Base-by-base conservation (phyloP, 257 asterid species). In the Perilla frutescens region DNA sequence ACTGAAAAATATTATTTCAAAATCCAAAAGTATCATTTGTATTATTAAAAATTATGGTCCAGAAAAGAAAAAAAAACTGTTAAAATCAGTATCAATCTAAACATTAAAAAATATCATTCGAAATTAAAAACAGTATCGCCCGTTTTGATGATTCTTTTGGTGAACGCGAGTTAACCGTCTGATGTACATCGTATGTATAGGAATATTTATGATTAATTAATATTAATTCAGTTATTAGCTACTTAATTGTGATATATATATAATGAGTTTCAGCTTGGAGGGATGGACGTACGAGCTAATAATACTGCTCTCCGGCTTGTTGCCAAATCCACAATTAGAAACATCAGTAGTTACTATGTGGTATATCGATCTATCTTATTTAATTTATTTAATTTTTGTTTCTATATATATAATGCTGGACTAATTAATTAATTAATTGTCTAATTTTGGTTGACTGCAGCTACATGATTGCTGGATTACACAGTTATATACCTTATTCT, bases 261-360 rank as follows among this genome's bases (percentile, higher is more conserved):
- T 20, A 20, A 20, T 20, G 26, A 1, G 26, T 20, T 20, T 20
- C 80, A 89, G 97, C 74, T 62, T 88, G 72, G 92, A 89, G 74
- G 87, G 96, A 95, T 91, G 96, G 96, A 75, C 92, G 5, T 86
- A 84, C 76, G 97, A 91, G 85, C 74, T 91, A 7, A 70, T 88
- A 47, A 62, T 89, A 65, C 57, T 91, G 26, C 26, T 20, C 26
- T 20, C 26, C 26, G 26, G 26, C 26, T 20, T 20, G 26, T 20
- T 20, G 26, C 96, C 95, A 31, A 89, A 91, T 77, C 97, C 97
- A 8, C 73, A 83, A 67, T 67, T 87, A 26, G 93, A 89, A 79
- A 81, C 96, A 41, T 89, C 95, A 0, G 97, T 89, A 59, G 79
- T 90, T 14, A 82, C 96, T 10, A 82, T 88, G 64, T 88, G 95